phyloP scores from a whole-genome alignment of 2,329 filamentous ascomycete species.

The Drechslerella dactyloides region DNA sequence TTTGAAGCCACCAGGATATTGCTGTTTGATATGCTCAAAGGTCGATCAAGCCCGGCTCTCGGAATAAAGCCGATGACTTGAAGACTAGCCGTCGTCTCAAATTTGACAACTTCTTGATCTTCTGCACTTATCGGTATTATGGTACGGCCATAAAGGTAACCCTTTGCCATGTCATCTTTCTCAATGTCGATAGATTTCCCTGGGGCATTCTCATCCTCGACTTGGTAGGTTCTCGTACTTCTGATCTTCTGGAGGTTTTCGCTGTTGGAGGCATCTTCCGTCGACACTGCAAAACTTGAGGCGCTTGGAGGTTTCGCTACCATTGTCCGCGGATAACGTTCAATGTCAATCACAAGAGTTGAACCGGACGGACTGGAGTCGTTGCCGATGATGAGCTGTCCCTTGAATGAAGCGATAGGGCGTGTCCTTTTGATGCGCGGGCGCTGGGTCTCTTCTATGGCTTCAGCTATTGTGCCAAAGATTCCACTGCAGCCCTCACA shows the following conservation, averaged over 20 bases:
- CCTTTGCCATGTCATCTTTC: constrained; percentile 84
- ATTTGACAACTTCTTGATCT: constrained; percentile 85
- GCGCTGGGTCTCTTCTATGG: constrained; percentile 76
- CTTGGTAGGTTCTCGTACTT: constrained; percentile 77
- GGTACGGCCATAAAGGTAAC: constrained; percentile 90
- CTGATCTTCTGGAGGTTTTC: constrained; percentile 72
- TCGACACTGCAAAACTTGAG: constrained; percentile 73
- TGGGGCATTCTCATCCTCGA: constrained; percentile 74
- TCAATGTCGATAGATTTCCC: constrained; percentile 83
- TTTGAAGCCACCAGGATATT: constrained; percentile 78
- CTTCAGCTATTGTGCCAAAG: constrained; percentile 85
- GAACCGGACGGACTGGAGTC: constrained; percentile 70
- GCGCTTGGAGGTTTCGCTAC: constrained; percentile 75
- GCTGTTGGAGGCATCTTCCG: constrained; percentile 56
- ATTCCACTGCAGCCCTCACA: constrained; percentile 72
- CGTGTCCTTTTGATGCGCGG: constrained; percentile 78
- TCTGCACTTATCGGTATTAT: constrained; percentile 86
- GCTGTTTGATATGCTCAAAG: constrained; percentile 81
- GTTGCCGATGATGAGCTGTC: constrained; percentile 79
- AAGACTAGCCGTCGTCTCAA: constrained; percentile 76
- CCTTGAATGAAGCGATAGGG: constrained; percentile 79
- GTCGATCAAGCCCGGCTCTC: constrained; percentile 72
- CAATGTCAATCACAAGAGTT: constrained; percentile 81
- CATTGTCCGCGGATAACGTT: constrained; percentile 88
- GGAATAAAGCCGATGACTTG: constrained; percentile 87